These are phyloP conservation scores for Lachancea cidri DNA, from an alignment of 805 yeast species.

Conservation along the genomic window DNA sequence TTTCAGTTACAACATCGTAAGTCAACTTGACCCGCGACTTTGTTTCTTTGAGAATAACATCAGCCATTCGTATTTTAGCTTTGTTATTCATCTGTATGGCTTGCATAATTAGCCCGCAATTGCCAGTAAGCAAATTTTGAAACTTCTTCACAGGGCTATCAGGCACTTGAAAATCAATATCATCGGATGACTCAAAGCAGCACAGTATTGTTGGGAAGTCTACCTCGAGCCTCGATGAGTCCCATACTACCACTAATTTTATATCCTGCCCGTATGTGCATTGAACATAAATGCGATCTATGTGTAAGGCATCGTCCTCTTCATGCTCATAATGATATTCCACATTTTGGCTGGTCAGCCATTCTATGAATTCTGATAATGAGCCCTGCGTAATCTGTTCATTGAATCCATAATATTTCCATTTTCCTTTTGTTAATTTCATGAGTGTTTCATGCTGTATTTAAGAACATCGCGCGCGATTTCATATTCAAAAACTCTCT, in stretches of 20 bases:
- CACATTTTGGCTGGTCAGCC: not conserved
- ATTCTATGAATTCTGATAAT: not conserved
- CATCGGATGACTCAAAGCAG: not conserved
- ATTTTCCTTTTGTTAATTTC: not conserved
- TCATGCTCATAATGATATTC: not conserved
- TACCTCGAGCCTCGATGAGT: not conserved
- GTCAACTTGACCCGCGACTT: constrained; percentile 9
- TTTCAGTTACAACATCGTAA: constrained; percentile 21
- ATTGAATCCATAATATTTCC: not conserved
- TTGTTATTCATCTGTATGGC: constrained; percentile 22
- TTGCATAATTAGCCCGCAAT: constrained; percentile 7
- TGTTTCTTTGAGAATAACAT: constrained; percentile 14
- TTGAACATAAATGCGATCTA: not conserved
- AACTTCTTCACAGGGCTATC: not conserved
- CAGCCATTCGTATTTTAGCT: constrained; percentile 24
- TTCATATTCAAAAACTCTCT: not conserved
- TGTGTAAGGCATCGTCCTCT: not conserved
- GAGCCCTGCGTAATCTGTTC: not conserved
- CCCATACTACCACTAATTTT: not conserved
- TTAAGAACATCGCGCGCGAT: not conserved
- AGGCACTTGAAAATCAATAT: not conserved
- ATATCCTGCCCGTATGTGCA: not conserved
- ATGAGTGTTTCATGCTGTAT: not conserved
- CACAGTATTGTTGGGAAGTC: not conserved
- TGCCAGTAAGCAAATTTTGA: constrained; percentile 3